Evolutionary conservation across 768 basidiomycete species (phyloP), one percentile per base, ranked within the genome.

Genomic region (Russula sp.): DNA sequence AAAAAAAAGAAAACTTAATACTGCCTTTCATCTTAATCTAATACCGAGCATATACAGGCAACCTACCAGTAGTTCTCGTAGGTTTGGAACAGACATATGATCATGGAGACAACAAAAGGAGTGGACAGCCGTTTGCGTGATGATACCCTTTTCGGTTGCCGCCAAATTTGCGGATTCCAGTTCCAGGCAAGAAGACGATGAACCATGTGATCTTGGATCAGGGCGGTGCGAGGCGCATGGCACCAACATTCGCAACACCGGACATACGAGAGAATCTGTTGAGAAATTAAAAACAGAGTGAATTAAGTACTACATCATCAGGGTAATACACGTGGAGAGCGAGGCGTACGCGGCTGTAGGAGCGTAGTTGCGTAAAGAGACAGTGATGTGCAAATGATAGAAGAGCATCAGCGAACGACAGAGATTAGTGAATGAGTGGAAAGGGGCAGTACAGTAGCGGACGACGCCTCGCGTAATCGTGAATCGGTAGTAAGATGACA

Each of bases 261-360:
- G 35, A 20, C 7, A 35, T 50, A 43, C 34, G 46, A 25, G n/a
- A 34, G 41, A 46, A 14, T 42, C 25, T 49, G 54, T 48, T 55
- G 38, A 42, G 7, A 42, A 20, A 63, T 25, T 63, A 59, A 59
- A 63, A 43, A 63, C 52, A 53, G 35, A 34, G n/a, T 11, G 57
- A 46, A 55, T 48, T 63, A 63, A 42, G 62, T 54, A 42, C 57
- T 63, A 63, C 62, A 63, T 63, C 60, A 51, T 56, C 62, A 48
- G 62, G 53, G 46, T 54, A 59, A 63, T 63, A 63, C 62, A 63
- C 57, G 57, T 63, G 62, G 47, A 34, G 34, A 20, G 45, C 56
- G 61, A 63, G 62, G 58, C 62, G 62, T 54, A 45, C 51, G 52
- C 22, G 41, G 52, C 58, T 63, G 62, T 57, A 48, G 25, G 22